phyloP scores from a whole-genome alignment of 1,139 yeast species.

The Chernovozyma sophiae-reginae region DNA sequence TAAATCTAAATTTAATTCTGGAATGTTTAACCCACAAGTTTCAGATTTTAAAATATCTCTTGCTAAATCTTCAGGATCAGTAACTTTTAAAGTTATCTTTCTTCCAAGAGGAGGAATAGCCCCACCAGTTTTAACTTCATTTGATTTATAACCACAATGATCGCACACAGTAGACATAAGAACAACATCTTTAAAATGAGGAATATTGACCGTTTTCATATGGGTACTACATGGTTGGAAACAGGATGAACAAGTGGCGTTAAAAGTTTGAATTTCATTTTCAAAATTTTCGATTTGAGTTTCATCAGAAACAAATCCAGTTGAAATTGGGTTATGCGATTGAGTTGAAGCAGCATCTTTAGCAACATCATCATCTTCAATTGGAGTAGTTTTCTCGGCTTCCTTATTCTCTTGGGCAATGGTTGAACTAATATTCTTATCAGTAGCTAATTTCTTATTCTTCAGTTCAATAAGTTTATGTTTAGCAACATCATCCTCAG shows the following conservation, averaged over 20 bases:
- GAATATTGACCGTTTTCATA: constrained; percentile 95
- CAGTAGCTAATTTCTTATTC: constrained; percentile 36
- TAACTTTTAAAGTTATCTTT: constrained; percentile 66
- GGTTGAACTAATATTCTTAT: constrained; percentile 24
- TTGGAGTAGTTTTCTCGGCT: neutral
- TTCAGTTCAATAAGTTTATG: constrained; percentile 41
- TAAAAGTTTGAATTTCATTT: constrained; percentile 90
- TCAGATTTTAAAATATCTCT: constrained; percentile 94
- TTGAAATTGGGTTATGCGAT: constrained; percentile 44
- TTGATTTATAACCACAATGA: constrained; percentile 91
- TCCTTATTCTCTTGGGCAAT: constrained; percentile 12
- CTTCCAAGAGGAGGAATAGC: constrained; percentile 86
- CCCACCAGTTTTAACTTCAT: constrained; percentile 98
- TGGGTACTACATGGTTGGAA: constrained; percentile 79
- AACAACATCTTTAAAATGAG: constrained; percentile 96
- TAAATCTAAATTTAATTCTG: constrained; percentile 86
- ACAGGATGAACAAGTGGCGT: constrained; percentile 91
- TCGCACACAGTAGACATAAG: constrained; percentile 95
- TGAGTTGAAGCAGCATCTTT: neutral
- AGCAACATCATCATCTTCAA: neutral
- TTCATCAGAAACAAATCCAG: constrained; percentile 61
- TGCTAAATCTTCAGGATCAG: constrained; percentile 90
- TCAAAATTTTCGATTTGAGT: constrained; percentile 80
- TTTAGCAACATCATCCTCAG: constrained; percentile 70
- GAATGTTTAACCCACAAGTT: constrained; percentile 80